phyloP scores from a whole-genome alignment of 768 basidiomycete genomes.

The Mycena vitilis region DNA sequence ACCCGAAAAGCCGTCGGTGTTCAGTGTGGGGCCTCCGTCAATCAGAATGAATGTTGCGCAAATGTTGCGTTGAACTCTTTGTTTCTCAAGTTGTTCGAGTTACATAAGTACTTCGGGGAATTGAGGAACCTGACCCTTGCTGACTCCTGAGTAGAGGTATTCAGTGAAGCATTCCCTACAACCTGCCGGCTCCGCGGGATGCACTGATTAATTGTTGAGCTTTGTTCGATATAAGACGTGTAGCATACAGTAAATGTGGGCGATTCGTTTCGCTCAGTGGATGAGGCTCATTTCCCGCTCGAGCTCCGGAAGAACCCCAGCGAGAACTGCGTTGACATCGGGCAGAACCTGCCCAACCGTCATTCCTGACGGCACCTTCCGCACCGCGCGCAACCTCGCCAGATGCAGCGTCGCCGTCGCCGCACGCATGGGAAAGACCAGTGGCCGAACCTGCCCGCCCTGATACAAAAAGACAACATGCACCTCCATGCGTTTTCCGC shows the following conservation, averaged over 20 bases:
- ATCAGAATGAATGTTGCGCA: too few relatives aligned
- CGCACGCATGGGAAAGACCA: conserved; percentile 4
- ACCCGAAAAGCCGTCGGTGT: too few relatives aligned
- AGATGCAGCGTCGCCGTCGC: neutral
- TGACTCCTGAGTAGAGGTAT: too few relatives aligned
- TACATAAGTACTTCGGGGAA: too few relatives aligned
- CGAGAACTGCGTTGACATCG: conserved; percentile 8
- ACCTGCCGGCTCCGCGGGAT: too few relatives aligned
- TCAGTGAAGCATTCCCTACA: too few relatives aligned
- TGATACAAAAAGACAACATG: conserved; percentile 6
- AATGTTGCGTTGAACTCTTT: too few relatives aligned
- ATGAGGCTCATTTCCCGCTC: conserved; percentile 4
- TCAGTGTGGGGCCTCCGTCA: too few relatives aligned
- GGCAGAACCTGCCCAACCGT: conserved; percentile 14
- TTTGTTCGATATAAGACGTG: neutral
- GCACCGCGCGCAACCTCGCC: conserved; percentile 1
- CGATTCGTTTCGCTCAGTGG: neutral
- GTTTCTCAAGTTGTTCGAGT: too few relatives aligned
- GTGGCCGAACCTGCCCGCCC: neutral
- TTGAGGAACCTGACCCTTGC: too few relatives aligned
- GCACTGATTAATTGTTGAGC: too few relatives aligned
- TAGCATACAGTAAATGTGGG: neutral
- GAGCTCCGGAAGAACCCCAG: conserved; percentile 1
- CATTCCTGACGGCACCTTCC: neutral
- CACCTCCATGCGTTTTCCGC: conserved; percentile 12